Evolutionary conservation across 2,329 filamentous ascomycete genomes (phyloP), one percentile per base, ranked within the genome.

Genomic region (Lomentospora prolificans): DNA sequence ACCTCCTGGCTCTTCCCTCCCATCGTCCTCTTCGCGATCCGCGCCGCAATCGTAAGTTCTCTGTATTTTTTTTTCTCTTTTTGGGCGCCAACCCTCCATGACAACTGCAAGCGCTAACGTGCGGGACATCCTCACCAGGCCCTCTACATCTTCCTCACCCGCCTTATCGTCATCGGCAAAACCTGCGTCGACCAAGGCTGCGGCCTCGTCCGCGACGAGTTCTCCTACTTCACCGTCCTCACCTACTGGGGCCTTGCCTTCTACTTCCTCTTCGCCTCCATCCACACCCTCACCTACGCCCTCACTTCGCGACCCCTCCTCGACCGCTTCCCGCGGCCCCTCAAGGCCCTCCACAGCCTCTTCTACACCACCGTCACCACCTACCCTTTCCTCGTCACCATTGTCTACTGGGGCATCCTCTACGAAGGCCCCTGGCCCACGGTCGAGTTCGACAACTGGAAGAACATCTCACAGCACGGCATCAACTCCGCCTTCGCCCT

Each of bases 191-290:
- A 65, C 9, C 72, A 72, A 58, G 72, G 77, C 51, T 77, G 76
- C 65, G 60, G 65, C 31, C 65, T 64, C 1, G 78, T 80, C 25
- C 71, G 74, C 54, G 69, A 74, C 50, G 78, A 77, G 50, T 94
- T 95, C 73, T 89, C 84, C 63, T 95, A 82, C 75, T 95, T 95
- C 74, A 95, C 90, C 27, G 76, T 84, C 64, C 74, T 94, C 57
- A 89, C 86, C 8, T 94, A 86, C 76, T 94, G 87, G 87, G 88
- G 88, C 2, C 71, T 92, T 33, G 84, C 80, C 24, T 92, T 91
- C 72, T 95, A 95, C 75, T 85, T 86, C 66, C 75, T 84, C 57
- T 72, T 85, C 64, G 76, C 86, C 1, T 76, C 85, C 17, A 59
- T 81, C 17, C 89, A 95, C 72, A 90, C 87, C 4, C 71, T 81